Percentiles rank a stretch among this genome's conserved stretches.
phyloP scores from a whole-genome alignment of 129 eudicot species.

The Saposhnikovia divaricata region DNA sequence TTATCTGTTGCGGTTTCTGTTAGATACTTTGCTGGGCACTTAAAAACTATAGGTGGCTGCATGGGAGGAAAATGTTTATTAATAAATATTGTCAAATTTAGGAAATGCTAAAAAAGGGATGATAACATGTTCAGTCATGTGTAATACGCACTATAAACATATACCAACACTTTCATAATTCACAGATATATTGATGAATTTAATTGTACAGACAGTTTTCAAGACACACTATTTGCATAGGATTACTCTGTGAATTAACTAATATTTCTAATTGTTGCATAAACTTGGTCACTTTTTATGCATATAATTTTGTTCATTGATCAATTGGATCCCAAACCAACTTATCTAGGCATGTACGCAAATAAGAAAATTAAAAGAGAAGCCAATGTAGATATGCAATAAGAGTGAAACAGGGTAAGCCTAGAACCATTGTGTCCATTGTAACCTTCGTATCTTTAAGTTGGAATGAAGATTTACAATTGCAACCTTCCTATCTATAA shows the following conservation, averaged over 20 bases:
- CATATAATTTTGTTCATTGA: no score
- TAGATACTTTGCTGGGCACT: slow-evolving; percentile 22
- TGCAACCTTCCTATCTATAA: no score
- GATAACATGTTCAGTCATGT: slow-evolving; percentile 3
- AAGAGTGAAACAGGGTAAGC: no score
- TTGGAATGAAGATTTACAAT: no score
- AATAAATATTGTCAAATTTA: background rate
- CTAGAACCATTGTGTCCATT: no score
- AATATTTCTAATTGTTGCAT: background rate
- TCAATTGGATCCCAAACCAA: no score
- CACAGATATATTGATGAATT: background rate
- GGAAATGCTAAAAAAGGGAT: background rate
- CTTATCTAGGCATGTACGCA: no score
- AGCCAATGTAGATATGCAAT: no score
- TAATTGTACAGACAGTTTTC: background rate
- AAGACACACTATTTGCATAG: background rate
- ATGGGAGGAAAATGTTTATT: background rate
- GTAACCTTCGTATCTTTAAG: no score
- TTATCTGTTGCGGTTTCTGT: slow-evolving; percentile 24
- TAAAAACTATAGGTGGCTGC: slow-evolving; percentile 25
- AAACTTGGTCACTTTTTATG: no score
- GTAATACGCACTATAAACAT: background rate
- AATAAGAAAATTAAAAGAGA: no score
- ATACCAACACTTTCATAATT: background rate
- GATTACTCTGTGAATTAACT: background rate